phyloP scores from a whole-genome alignment of 2,329 filamentous ascomycete genomes.

The Colletotrichum tropicicola region DNA sequence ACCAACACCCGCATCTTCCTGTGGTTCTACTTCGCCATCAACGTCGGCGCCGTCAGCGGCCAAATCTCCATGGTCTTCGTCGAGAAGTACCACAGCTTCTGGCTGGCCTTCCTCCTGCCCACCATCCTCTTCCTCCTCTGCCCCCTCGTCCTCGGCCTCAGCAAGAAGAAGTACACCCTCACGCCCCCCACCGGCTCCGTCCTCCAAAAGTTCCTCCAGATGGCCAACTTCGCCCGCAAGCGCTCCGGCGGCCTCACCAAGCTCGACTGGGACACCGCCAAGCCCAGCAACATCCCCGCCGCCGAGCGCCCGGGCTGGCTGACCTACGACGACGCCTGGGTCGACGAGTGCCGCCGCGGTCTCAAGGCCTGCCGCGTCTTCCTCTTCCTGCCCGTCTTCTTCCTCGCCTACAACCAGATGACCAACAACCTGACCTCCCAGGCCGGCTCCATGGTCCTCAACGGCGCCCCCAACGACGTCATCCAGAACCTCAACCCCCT shows the following conservation, averaged over 20 bases:
- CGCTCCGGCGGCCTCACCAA: constrained; percentile 70
- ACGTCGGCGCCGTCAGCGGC: constrained; percentile 69
- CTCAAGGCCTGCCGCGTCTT: constrained; percentile 77
- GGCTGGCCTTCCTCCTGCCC: constrained; percentile 74
- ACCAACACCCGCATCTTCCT: constrained; percentile 76
- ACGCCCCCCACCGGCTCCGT: constrained; percentile 77
- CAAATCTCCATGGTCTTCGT: constrained; percentile 76
- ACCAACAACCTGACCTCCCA: constrained; percentile 70
- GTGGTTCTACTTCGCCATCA: constrained; percentile 68
- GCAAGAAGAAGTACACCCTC: constrained; percentile 68
- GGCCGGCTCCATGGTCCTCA: constrained; percentile 71
- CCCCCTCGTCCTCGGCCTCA: constrained; percentile 68
- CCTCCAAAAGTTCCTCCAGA: constrained; percentile 70
- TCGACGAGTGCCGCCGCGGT: constrained; percentile 79
- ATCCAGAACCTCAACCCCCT: constrained; percentile 81
- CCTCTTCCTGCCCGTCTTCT: constrained; percentile 73
- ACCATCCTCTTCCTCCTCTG: constrained; percentile 71
- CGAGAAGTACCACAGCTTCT: constrained; percentile 81
- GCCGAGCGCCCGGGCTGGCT: constrained; percentile 73
- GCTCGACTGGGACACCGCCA: constrained; percentile 73
- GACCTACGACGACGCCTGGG: constrained; percentile 85
- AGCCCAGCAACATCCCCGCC: constrained; percentile 70
- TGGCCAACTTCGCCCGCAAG: constrained; percentile 70
- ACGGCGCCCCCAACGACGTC: constrained; percentile 81
- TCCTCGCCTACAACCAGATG: constrained; percentile 68